A percentile compares a stretch with the other conserved stretches of the same genome.
Evolutionary conservation across 2,329 filamentous ascomycete genomes (phyloP).

Genomic region (Exophiala viscosa): DNA sequence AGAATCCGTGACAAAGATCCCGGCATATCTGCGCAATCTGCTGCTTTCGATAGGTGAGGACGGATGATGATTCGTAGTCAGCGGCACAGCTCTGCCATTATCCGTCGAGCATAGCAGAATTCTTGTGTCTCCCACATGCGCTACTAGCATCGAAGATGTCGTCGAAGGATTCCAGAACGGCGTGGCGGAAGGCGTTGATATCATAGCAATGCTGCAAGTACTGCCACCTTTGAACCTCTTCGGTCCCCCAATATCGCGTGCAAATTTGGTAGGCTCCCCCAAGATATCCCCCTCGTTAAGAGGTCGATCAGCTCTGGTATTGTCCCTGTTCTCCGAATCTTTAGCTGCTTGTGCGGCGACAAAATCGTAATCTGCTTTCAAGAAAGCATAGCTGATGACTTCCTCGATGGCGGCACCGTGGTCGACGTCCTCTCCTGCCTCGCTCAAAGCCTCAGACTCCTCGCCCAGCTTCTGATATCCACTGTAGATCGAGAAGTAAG

Average conservation of each 20-base stretch:
- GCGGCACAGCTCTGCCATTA: slow-evolving; percentile 72
- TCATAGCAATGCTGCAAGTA: slow-evolving; percentile 82
- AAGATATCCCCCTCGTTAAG: slow-evolving; percentile 83
- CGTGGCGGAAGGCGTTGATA: slow-evolving; percentile 84
- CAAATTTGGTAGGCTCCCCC: slow-evolving; percentile 55
- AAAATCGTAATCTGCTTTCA: slow-evolving; percentile 92
- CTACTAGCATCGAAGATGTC: slow-evolving; percentile 76
- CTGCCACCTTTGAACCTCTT: slow-evolving; percentile 85
- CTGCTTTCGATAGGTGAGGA: slow-evolving; percentile 79
- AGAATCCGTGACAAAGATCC: slow-evolving; percentile 86
- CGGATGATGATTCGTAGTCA: slow-evolving; percentile 91
- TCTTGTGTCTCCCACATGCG: slow-evolving; percentile 90
- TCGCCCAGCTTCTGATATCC: slow-evolving; percentile 32
- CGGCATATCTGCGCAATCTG: slow-evolving; percentile 78
- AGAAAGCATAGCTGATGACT: slow-evolving; percentile 83
- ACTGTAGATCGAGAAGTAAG: slow-evolving; percentile 61
- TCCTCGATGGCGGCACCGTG: slow-evolving; percentile 44
- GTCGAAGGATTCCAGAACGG: slow-evolving; percentile 94
- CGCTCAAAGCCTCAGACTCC: slow-evolving; percentile 29
- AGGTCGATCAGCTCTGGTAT: slow-evolving; percentile 67
- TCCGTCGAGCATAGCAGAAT: slow-evolving; percentile 83
- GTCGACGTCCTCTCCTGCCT: slow-evolving; percentile 31
- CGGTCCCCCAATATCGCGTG: slow-evolving; percentile 60
- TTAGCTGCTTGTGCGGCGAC: slow-evolving; percentile 83
- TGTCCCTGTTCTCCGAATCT: slow-evolving; percentile 60